phyloP scores from a whole-genome alignment of 495 filamentous ascomycete genomes.

The Ramalina intermedia region DNA sequence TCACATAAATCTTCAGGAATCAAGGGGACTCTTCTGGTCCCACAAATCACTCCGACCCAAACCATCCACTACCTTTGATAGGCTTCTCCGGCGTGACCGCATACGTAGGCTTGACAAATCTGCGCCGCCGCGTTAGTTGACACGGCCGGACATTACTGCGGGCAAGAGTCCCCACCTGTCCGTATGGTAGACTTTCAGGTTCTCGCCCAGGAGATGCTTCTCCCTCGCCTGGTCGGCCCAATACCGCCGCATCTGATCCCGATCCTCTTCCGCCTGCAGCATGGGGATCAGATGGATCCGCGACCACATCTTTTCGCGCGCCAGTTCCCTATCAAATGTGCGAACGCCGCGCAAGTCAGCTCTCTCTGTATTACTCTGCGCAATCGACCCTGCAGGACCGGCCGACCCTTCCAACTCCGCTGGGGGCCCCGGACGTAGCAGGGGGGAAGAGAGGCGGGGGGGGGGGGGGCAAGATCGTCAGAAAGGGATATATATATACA shows the following conservation, averaged over 20 bases:
- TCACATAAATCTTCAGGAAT: neutral
- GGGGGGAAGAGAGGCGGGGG: no score
- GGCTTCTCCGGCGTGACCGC: constrained; percentile 40
- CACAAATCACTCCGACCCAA: neutral
- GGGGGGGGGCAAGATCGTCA: neutral
- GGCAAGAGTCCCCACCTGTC: constrained; percentile 50
- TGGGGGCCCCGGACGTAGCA: neutral
- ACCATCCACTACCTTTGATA: constrained; percentile 29
- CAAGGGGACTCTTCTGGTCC: neutral
- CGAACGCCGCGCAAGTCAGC: neutral
- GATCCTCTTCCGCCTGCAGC: constrained; percentile 90
- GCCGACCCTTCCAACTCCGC: neutral
- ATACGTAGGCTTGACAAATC: constrained; percentile 60
- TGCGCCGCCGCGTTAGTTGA: constrained; percentile 13
- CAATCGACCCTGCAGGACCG: neutral
- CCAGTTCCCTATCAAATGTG: constrained; percentile 56
- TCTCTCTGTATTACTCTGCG: neutral
- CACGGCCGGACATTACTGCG: no score
- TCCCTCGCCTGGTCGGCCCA: constrained; percentile 78
- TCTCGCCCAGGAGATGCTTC: constrained; percentile 72
- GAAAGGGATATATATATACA: constrained; percentile 40
- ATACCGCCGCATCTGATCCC: constrained; percentile 75
- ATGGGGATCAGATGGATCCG: constrained; percentile 84
- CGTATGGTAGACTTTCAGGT: constrained; percentile 70
- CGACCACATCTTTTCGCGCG: constrained; percentile 93